Percentiles rank a stretch among this genome's conserved stretches.
Evolutionary conservation across 1,284 basidiomycete species (phyloP).

Genomic region (Apiotrichum domesticum): DNA sequence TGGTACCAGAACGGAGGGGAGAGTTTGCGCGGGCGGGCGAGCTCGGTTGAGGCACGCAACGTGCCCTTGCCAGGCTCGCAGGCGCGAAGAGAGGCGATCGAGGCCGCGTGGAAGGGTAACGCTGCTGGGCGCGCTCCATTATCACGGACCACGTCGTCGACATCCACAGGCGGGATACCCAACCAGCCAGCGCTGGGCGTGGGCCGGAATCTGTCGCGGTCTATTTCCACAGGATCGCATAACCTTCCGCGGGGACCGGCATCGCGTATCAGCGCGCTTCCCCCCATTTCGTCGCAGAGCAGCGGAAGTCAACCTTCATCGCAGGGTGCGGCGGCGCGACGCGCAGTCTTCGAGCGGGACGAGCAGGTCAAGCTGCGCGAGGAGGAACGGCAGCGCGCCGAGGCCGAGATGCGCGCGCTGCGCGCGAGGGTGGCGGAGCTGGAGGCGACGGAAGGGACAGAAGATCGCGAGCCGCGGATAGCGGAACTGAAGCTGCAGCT

Average conservation of each 20-base stretch:
- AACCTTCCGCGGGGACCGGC: slow-evolving; percentile 9
- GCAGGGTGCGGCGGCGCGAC: slow-evolving; percentile 28
- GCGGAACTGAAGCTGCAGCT: slow-evolving; percentile 24
- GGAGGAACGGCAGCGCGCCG: slow-evolving; percentile 23
- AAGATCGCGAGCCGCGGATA: neutral
- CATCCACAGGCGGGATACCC: neutral
- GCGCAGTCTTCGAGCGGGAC: slow-evolving; percentile 22
- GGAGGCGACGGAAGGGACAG: neutral
- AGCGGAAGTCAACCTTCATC: slow-evolving; percentile 16
- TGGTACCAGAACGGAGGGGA: slow-evolving; percentile 8
- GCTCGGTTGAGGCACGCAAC: neutral
- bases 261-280: slow-evolving; percentile 4
- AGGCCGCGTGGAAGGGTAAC: neutral
- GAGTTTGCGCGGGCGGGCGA: neutral
- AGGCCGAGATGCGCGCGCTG: slow-evolving; percentile 6
- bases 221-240: slow-evolving; percentile 31
- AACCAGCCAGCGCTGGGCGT: neutral
- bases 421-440: slow-evolving; percentile 4
- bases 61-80: slow-evolving; percentile 9
- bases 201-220: slow-evolving; percentile 21
- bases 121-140: slow-evolving; percentile 3
- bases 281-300: slow-evolving; percentile 31
- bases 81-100: slow-evolving; percentile 13
- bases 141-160: slow-evolving; percentile 9
- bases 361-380: slow-evolving; percentile 28